phyloP scores from a whole-genome alignment of 345 rosid genomes.

The Rhodamnia argentea region DNA sequence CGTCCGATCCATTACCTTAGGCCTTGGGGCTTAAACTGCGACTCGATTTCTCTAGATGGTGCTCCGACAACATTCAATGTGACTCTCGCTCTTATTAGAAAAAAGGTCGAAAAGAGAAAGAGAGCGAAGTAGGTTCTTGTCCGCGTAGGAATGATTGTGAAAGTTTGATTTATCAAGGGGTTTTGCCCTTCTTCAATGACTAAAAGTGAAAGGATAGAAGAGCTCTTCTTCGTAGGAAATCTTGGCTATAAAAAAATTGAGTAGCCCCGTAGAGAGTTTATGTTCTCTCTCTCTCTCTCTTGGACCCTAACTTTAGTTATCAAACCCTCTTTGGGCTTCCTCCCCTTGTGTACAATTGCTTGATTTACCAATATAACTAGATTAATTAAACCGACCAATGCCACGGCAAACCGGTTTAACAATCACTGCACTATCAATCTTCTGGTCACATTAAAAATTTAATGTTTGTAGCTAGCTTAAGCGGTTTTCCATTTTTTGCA shows the following conservation, averaged over 20 bases:
- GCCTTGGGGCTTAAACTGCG: neutral
- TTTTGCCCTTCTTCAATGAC: neutral
- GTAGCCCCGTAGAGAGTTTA: too few species aligned
- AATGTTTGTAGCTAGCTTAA: neutral
- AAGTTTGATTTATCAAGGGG: neutral
- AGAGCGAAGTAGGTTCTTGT: neutral
- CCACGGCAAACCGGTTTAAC: neutral
- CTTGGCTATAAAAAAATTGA: too few species aligned
- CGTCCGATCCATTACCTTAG: neutral
- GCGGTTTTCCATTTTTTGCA: neutral
- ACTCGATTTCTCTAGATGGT: neutral
- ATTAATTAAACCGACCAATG: neutral
- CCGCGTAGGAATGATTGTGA: neutral
- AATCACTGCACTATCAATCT: neutral
- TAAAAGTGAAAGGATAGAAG: too few species aligned
- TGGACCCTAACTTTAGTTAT: neutral
- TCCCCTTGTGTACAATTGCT: neutral
- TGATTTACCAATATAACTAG: neutral
- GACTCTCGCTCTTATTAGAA: neutral
- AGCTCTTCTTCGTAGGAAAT: too few species aligned
- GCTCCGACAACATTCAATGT: neutral
- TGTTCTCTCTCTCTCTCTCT: neutral
- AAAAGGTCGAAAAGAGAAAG: neutral
- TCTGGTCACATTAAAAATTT: neutral
- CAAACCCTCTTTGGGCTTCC: neutral